Evolutionary conservation across 2,329 filamentous ascomycete genomes (phyloP).

Genomic region (Alternaria incomplexa): DNA sequence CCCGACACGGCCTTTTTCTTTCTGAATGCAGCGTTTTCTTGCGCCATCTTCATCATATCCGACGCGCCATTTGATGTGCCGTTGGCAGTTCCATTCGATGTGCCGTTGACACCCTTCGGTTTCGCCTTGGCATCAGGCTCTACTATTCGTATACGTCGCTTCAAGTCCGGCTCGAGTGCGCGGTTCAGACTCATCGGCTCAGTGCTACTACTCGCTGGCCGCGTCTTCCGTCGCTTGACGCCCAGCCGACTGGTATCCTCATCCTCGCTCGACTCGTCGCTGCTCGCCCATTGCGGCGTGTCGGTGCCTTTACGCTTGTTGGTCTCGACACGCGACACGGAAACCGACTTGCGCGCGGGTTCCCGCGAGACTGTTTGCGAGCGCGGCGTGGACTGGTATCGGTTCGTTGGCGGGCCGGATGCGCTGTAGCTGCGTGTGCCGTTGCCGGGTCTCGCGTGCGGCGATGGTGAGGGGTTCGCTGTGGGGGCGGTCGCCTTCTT

Average conservation of each 20-base stretch:
- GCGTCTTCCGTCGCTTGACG: constrained; percentile 36
- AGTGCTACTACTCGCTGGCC: constrained; percentile 45
- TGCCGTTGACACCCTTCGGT: constrained; percentile 1
- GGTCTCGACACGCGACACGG: constrained; percentile 34
- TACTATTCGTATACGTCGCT: constrained; percentile 39
- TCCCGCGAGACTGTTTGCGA: constrained; percentile 23
- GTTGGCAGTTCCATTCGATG: constrained; percentile 7
- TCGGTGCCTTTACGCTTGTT: constrained; percentile 44
- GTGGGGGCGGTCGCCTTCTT: constrained; percentile 30
- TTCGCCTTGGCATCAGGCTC: constrained; percentile 15
- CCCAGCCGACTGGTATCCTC: constrained; percentile 37
- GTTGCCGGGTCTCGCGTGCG: constrained; percentile 11
- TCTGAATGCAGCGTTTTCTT: constrained; percentile 11
- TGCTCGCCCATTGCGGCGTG: constrained; percentile 44
- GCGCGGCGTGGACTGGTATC: constrained; percentile 33
- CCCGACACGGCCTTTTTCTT: constrained; percentile 19
- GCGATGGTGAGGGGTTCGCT: constrained; percentile 14
- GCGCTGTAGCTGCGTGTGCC: constrained; percentile 18
- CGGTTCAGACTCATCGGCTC: constrained; percentile 46
- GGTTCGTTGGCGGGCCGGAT: constrained; percentile 30
- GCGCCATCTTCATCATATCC: constrained; percentile 4
- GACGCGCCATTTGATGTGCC: constrained; percentile 5
- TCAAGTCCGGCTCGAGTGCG: constrained; percentile 45
- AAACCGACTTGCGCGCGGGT: constrained; percentile 30
- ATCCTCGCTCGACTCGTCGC: constrained; percentile 39